phyloP scores from a whole-genome alignment of 75 land plant species.

The Gnetum montanum region DNA sequence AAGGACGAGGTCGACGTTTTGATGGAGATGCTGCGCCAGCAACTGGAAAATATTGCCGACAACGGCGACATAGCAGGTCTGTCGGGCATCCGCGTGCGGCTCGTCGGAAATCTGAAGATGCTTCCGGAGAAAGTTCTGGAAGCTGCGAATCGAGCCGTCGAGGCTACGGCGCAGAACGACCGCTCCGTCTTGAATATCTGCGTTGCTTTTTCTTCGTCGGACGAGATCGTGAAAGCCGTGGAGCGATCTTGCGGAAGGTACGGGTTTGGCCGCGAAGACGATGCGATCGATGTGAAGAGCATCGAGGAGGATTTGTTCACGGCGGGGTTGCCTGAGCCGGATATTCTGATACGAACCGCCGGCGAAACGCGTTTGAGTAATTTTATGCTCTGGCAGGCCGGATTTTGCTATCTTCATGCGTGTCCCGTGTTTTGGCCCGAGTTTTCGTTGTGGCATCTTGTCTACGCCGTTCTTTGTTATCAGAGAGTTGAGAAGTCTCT shows the following conservation, averaged over 20 bases:
- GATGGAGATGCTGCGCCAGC: conserved; percentile 34
- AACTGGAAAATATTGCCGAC: conserved; percentile 20
- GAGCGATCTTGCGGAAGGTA: too few relatives aligned
- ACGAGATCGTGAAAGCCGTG: conserved; percentile 27
- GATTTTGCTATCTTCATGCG: conserved; percentile 12
- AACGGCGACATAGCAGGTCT: conserved; percentile 12
- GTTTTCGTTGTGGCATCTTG: conserved; percentile 37
- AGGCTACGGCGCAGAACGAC: conserved; percentile 10
- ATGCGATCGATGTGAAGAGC: too few relatives aligned
- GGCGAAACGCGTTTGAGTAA: conserved; percentile 67
- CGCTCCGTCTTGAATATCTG: conserved; percentile 22
- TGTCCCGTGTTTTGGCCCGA: conserved; percentile 47
- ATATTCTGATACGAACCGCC: conserved; percentile 45
- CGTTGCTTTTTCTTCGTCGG: conserved; percentile 36
- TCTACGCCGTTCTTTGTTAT: conserved; percentile 36
- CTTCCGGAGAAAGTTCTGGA: conserved; percentile 16
- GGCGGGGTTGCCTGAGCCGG: conserved; percentile 26
- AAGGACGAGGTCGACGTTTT: conserved; percentile 25
- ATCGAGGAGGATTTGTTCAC: conserved; percentile 31
- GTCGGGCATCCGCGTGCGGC: conserved; percentile 14
- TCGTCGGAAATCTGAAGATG: conserved; percentile 28
- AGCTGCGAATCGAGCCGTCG: conserved; percentile 24
- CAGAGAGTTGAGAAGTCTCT: conserved; percentile 30
- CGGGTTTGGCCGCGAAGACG: too few relatives aligned
- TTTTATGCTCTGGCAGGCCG: conserved; percentile 56